A percentile compares a stretch with the other conserved stretches of the same genome.
phyloP scores from a whole-genome alignment of 768 basidiomycete genomes.

The Calvatia gigantea region DNA sequence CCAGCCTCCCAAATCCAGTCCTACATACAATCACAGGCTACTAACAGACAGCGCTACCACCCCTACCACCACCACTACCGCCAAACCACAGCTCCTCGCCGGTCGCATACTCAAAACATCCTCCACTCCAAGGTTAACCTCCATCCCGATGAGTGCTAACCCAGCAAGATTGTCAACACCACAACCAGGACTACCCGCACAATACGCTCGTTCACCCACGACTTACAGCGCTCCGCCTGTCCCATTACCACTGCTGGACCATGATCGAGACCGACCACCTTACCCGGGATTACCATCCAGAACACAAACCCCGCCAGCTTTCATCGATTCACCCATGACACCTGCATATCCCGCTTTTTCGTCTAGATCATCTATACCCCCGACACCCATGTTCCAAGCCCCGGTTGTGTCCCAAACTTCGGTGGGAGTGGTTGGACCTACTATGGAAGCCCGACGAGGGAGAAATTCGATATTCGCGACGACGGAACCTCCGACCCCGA shows the following conservation, averaged over 20 bases:
- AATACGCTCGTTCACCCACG: constrained; percentile 47
- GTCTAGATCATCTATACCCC: constrained; percentile 38
- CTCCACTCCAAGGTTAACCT: constrained; percentile 3
- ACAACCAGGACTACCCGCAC: constrained; percentile 14
- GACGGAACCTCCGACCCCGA: constrained; percentile 48
- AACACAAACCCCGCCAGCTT: constrained; percentile 8
- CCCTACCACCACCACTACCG: constrained; percentile 7
- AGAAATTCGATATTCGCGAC: constrained; percentile 34
- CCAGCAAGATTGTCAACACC: constrained; percentile 14
- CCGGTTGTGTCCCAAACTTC: constrained; percentile 47
- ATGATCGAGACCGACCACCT: constrained; percentile 14
- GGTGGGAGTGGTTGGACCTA: constrained; percentile 45
- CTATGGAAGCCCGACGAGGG: constrained; percentile 67
- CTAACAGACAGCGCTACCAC: too few relatives aligned
- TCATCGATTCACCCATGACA: constrained; percentile 47
- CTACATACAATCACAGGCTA: not conserved
- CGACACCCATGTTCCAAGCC: constrained; percentile 53
- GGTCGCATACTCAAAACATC: constrained; percentile 5
- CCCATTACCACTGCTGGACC: constrained; percentile 16
- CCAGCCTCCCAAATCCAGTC: not conserved
- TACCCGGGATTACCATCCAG: constrained; percentile 16
- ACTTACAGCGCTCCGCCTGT: constrained; percentile 47
- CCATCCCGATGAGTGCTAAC: constrained; percentile 17
- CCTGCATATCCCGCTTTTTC: constrained; percentile 76
- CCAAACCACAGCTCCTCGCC: constrained; percentile 1